Conservation (phyloP, 345 rosid genomes). For the Gossypium mustelinum region DNA sequence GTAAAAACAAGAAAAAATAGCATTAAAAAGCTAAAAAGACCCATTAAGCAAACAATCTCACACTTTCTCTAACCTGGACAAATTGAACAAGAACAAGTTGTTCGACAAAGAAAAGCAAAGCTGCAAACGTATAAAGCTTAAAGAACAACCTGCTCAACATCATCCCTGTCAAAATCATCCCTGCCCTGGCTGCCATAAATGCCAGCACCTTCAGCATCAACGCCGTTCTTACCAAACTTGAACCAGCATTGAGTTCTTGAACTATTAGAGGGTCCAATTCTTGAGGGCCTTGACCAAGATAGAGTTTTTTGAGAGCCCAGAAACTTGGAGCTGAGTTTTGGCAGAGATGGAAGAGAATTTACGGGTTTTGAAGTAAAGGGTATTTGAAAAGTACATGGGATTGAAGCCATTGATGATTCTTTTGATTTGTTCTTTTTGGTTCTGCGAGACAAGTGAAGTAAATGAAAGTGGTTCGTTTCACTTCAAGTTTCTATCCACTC, state of each 20-base stretch:
- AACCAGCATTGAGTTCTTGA: constrained; percentile 73
- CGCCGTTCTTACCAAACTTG: constrained; percentile 81
- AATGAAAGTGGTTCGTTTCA: background rate
- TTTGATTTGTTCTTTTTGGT: background rate
- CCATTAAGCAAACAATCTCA: background rate
- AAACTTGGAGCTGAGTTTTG: constrained; percentile 43
- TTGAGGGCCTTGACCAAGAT: constrained; percentile 30
- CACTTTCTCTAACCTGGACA: background rate
- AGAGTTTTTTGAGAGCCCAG: constrained; percentile 40
- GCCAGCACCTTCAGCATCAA: constrained; percentile 95
- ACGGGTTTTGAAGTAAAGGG: constrained; percentile 31
- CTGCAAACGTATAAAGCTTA: background rate
- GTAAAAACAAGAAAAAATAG: background rate
- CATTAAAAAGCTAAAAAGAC: background rate
- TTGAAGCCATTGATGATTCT: constrained; percentile 43
- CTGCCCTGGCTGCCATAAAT: constrained; percentile 87
- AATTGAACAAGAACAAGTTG: background rate
- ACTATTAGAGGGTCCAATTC: constrained; percentile 70
- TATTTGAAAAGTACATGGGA: constrained; percentile 35
- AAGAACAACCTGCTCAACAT: constrained; percentile 82
- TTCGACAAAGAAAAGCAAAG: background rate
- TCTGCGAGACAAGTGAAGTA: background rate
- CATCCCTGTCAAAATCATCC: constrained; percentile 91
- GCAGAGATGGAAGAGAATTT: constrained; percentile 25
- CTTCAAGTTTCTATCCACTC: constrained; percentile 19